A percentile compares a stretch with the other conserved stretches of the same genome.
Conservation (phyloP, 768 basidiomycete species). For the Auriscalpium vulgare region DNA sequence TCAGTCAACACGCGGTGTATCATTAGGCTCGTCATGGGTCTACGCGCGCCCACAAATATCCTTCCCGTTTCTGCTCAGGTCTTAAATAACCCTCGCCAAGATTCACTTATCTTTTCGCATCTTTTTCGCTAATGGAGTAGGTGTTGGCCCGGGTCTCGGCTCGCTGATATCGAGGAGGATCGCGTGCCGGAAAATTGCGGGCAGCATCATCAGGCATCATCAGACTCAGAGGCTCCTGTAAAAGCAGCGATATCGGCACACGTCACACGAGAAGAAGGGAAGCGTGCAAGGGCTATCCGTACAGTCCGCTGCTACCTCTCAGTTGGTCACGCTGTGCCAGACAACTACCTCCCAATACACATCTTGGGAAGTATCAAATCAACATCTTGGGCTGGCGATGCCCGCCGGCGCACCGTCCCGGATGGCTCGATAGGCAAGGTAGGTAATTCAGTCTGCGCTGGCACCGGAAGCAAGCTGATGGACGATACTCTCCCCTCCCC, state of each 20-base stretch:
- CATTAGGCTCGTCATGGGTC: no score
- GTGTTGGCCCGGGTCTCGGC: not conserved
- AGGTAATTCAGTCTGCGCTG: not conserved
- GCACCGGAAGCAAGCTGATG: constrained; percentile 4
- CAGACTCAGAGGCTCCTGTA: not conserved
- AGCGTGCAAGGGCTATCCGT: no score
- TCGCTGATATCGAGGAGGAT: not conserved
- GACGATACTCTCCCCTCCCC: constrained; percentile 8
- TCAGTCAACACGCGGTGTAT: no score
- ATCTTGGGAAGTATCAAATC: no score
- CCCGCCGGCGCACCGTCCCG: not conserved
- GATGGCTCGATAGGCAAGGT: not conserved
- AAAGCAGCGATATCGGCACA: not conserved
- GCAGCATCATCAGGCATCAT: not conserved
- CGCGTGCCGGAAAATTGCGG: not conserved
- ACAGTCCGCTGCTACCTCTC: no score
- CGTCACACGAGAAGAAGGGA: no score
- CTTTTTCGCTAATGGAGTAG: not conserved
- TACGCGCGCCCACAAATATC: no score
- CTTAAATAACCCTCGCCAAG: not conserved
- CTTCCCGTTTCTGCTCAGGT: no score
- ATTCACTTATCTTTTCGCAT: not conserved
- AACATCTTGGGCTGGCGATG: no score
- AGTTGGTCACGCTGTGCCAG: no score
- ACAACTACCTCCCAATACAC: no score